phyloP scores from a whole-genome alignment of 2,329 filamentous ascomycete species.

The Apiospora kogelbergensis region DNA sequence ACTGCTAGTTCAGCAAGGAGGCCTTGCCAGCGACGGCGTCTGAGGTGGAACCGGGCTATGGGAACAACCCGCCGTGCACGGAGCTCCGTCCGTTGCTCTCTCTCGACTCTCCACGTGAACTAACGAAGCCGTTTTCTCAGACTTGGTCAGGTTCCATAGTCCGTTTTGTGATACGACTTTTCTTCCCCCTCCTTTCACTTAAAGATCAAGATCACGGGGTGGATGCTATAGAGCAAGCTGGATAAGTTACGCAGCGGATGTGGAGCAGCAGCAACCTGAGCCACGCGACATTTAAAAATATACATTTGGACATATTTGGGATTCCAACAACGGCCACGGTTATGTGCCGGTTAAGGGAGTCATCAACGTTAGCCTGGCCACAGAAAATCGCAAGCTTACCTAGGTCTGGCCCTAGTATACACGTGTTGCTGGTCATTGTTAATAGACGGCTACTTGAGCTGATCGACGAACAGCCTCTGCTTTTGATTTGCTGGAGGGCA shows the following conservation, averaged over 20 bases:
- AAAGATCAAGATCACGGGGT: not conserved
- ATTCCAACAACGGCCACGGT: not conserved
- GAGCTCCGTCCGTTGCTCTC: not conserved
- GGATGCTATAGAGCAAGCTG: not conserved
- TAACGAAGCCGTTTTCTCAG: not conserved
- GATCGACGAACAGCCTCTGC: not conserved
- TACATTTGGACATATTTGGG: not conserved
- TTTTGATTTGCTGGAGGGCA: not conserved
- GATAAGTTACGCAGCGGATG: not conserved
- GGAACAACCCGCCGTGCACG: slow-evolving; percentile 1
- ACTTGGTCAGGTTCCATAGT: not conserved
- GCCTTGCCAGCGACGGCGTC: not conserved
- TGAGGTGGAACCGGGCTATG: slow-evolving; percentile 1
- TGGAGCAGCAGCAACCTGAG: not conserved
- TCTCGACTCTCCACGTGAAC: not conserved
- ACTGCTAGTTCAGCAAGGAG: not conserved
- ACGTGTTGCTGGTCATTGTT: not conserved
- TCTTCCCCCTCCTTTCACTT: too few species aligned
- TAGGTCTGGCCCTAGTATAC: not conserved
- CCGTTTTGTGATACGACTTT: not conserved
- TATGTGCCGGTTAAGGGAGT: not conserved
- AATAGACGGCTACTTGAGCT: not conserved
- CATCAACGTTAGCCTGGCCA: not conserved
- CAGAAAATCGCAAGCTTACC: not conserved
- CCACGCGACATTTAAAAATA: not conserved